Evolutionary conservation across 805 yeast genomes (phyloP), one percentile per base, ranked within the genome.

Genomic region (Candida morakotiae): DNA sequence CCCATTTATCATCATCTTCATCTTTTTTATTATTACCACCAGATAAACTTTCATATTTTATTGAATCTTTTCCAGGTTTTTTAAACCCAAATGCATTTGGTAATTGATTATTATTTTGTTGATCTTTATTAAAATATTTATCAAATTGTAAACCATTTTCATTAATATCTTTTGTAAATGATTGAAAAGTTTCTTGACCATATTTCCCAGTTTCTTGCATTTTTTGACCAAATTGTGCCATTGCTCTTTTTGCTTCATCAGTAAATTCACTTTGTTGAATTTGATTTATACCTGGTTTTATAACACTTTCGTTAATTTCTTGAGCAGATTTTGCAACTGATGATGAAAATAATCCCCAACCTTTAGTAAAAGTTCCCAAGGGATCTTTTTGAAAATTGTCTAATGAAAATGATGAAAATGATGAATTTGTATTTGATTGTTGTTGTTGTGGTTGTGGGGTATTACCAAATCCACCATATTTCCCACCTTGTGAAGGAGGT

Each of bases 401-500:
- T 8, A 84, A 50, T 6, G 83, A 77, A 50, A 87, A 71, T 1
- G 73, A 71, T 8, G 82, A 55, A 25, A 77, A 60, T 7, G 80
- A 64, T 1, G 77, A 75, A 28, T 53, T 51, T n/a, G n/a, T n/a
- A 41, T 43, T 41, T n/a, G 45, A 31, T 27, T 47, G 28, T 11
- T 15, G 15, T 3, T 5, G 15, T 33, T 49, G 54, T 20, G 82
- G 77, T 18, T 67, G 70, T 3, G 89, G 87, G 0, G 87, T 75
- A 49, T 80, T 85, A 25, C 98, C 98, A 64, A 91, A 89, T 1
- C 98, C 98, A 44, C 78, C 81, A 56, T 81, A 89, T 56, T 81
- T 84, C 35, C 97, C 98, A 44, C 98, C 98, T 62, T 89, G 87
- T 9, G 91, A 83, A 20, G 98, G 98, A 2, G 91, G 95, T 35